phyloP scores from a whole-genome alignment of 371 early-diverging fungal species.

The Mucor plumbeus region DNA sequence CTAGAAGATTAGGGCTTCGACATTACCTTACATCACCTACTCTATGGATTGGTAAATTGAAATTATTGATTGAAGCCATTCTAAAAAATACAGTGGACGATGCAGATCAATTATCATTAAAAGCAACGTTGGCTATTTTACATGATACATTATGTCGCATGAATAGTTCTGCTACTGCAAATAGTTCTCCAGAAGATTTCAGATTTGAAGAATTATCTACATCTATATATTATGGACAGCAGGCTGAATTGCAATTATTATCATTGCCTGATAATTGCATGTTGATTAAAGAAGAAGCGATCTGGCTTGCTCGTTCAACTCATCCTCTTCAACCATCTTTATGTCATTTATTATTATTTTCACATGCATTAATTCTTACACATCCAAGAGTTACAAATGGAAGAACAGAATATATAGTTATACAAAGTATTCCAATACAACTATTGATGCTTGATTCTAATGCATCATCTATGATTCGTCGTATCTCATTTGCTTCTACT shows the following conservation, averaged over 20 bases:
- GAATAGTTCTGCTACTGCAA: slow-evolving; percentile 32
- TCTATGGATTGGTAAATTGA: slow-evolving; percentile 40
- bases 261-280: slow-evolving; percentile 19
- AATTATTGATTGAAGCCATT: slow-evolving; percentile 37
- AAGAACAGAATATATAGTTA: slow-evolving; percentile 26
- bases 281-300: slow-evolving; percentile 33
- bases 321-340: slow-evolving; percentile 31
- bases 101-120: slow-evolving; percentile 32
- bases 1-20: slow-evolving; percentile 37
- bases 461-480: slow-evolving; percentile 16
- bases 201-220: slow-evolving; percentile 30
- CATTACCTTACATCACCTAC: slow-evolving; percentile 46
- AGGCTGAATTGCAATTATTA: background rate
- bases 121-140: slow-evolving; percentile 31
- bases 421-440: slow-evolving; percentile 33
- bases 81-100: slow-evolving; percentile 38
- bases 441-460: slow-evolving; percentile 23
- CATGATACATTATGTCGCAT: slow-evolving; percentile 35
- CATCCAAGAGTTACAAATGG: slow-evolving; percentile 21
- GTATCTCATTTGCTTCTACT: slow-evolving; percentile 26
- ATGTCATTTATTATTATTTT: slow-evolving; percentile 44
- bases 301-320: slow-evolving; percentile 30
- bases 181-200: slow-evolving; percentile 26
- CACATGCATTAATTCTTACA: slow-evolving; percentile 41
- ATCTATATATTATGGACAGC: slow-evolving; percentile 17